Conservation (phyloP, 495 filamentous ascomycete genomes). For the Penicillium argentinense region DNA sequence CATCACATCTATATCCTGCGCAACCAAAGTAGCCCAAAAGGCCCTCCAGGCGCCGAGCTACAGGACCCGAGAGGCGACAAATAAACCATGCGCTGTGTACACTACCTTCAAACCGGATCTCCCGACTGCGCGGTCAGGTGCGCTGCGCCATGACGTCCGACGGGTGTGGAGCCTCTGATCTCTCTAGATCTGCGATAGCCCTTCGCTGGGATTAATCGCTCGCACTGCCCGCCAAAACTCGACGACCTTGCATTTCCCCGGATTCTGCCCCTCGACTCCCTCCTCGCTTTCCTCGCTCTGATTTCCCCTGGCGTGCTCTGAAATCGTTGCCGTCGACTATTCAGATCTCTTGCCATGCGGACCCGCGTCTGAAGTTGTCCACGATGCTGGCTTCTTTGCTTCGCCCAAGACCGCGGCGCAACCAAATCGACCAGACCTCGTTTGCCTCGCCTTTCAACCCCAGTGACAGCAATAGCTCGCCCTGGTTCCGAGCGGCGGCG, state of each 20-base stretch:
- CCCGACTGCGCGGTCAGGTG: conserved; percentile 11
- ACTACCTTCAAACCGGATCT: too few relatives aligned
- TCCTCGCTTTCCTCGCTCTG: not conserved
- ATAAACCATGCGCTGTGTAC: too few relatives aligned
- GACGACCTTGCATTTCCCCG: too few relatives aligned
- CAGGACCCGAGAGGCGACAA: too few relatives aligned
- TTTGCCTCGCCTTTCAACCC: conserved; percentile 48
- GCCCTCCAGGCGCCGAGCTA: too few relatives aligned
- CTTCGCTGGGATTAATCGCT: not conserved
- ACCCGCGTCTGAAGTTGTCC: not conserved
- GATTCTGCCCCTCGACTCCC: not conserved
- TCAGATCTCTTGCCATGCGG: conserved; percentile 7
- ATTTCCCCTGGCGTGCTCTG: too few relatives aligned
- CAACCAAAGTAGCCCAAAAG: too few relatives aligned
- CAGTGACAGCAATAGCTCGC: conserved; percentile 24
- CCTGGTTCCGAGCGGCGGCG: conserved; percentile 27
- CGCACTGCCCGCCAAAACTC: too few relatives aligned
- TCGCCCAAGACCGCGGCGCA: conserved; percentile 41
- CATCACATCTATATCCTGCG: too few relatives aligned
- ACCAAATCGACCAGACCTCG: conserved; percentile 43
- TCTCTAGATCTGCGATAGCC: conserved; percentile 8
- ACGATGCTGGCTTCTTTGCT: conserved; percentile 50
- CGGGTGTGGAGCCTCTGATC: conserved; percentile 7
- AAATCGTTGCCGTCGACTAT: too few relatives aligned
- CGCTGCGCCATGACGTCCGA: conserved; percentile 17